Percentiles rank a stretch among this genome's conserved stretches.
Evolutionary conservation across 108 stramenopile genomes (phyloP).

Genomic region (Pseudonitzschia multiseries): DNA sequence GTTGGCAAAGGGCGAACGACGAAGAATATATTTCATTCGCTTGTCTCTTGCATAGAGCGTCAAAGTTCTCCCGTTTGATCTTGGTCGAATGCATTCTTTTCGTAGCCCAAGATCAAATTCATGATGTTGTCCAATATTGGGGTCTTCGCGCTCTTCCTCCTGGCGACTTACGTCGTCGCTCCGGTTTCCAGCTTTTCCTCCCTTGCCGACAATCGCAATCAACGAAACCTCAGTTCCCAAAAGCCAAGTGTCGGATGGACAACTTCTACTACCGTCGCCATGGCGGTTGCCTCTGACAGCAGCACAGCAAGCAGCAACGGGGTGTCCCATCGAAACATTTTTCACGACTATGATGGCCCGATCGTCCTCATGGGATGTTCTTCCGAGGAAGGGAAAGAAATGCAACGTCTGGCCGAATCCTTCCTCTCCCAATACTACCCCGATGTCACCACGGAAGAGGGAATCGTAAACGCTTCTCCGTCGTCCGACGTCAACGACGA

Average conservation of each 20-base stretch:
- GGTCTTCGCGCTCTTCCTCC: neutral
- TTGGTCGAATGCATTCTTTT: no score
- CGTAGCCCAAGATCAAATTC: no score
- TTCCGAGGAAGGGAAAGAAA: conserved; percentile 54
- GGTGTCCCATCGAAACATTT: conserved; percentile 34
- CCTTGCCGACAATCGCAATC: conserved; percentile 1
- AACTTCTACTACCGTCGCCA: neutral
- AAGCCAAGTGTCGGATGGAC: neutral
- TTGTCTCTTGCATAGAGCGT: no score
- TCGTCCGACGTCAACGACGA: conserved; percentile 30
- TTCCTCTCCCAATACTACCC: conserved; percentile 46
- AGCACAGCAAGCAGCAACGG: neutral
- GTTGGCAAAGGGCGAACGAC: no score
- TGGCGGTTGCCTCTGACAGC: neutral
- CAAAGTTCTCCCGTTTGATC: no score
- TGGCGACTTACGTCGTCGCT: neutral
- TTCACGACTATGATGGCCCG: conserved; percentile 78
- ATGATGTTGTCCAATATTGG: neutral
- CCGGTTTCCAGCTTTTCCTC: conserved; percentile 7
- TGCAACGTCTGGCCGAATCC: conserved; percentile 64
- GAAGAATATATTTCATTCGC: no score
- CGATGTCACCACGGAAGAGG: neutral
- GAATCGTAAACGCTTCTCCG: conserved; percentile 6
- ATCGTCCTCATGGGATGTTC: conserved; percentile 73
- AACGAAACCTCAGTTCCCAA: neutral